phyloP scores from a whole-genome alignment of 495 filamentous ascomycete genomes.

The Lasiosphaeria hispida region DNA sequence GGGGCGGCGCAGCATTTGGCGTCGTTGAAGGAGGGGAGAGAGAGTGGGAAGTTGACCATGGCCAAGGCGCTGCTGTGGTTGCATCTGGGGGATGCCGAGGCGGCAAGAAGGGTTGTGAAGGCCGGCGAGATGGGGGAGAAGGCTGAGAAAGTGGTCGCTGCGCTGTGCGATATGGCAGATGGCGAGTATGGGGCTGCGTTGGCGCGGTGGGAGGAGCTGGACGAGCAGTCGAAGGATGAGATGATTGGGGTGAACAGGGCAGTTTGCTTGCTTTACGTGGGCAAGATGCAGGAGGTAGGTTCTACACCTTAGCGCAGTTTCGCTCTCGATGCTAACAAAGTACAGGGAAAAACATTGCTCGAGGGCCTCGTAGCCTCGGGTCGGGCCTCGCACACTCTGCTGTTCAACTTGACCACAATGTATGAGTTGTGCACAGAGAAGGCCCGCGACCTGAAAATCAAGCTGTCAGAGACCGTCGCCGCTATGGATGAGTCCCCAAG shows the following conservation, averaged over 20 bases:
- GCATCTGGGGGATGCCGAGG: slow-evolving; percentile 69
- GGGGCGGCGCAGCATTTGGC: slow-evolving; percentile 69
- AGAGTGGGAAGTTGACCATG: slow-evolving; percentile 35
- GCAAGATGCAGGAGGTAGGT: slow-evolving; percentile 68
- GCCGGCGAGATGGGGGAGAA: slow-evolving; percentile 18
- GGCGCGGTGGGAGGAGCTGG: slow-evolving; percentile 59
- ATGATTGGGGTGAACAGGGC: slow-evolving; percentile 77
- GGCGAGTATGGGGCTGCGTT: slow-evolving; percentile 65
- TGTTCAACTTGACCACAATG: slow-evolving; percentile 87
- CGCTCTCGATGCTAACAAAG: slow-evolving; percentile 16
- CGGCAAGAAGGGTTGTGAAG: slow-evolving; percentile 55
- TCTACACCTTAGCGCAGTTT: not conserved
- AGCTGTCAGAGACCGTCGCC: slow-evolving; percentile 68
- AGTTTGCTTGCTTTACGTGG: slow-evolving; percentile 78
- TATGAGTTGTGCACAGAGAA: slow-evolving; percentile 89
- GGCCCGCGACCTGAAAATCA: slow-evolving; percentile 62
- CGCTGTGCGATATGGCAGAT: slow-evolving; percentile 75
- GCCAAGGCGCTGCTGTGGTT: slow-evolving; percentile 66
- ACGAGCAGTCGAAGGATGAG: slow-evolving; percentile 44
- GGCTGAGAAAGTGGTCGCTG: slow-evolving; percentile 48
- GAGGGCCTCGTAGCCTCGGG: slow-evolving; percentile 60
- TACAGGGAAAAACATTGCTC: slow-evolving; percentile 59
- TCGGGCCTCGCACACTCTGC: slow-evolving; percentile 65
- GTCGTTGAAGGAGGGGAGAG: slow-evolving; percentile 34
- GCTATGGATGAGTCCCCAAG: slow-evolving; percentile 39